Percentiles rank a stretch among this genome's conserved stretches.
Evolutionary conservation across 2,329 filamentous ascomycete genomes (phyloP).

Genomic region (Neocatenulostroma microsporum): DNA sequence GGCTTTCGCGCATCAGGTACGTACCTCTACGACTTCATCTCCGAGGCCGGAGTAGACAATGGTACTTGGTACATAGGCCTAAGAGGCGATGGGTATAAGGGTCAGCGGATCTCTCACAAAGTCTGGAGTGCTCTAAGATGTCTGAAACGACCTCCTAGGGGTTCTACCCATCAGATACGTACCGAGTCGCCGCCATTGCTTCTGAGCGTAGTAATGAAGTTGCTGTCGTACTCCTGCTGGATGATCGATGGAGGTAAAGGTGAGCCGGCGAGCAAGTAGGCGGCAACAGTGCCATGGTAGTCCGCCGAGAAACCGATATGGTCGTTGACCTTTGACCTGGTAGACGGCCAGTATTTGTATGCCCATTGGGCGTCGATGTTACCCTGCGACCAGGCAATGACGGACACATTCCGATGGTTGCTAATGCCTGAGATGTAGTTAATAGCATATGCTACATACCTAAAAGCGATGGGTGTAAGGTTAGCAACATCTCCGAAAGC

Average conservation of each 20-base stretch:
- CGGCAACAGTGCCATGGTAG: constrained; percentile 43
- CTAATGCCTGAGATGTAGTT: constrained; percentile 46
- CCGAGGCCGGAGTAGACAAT: constrained; percentile 43
- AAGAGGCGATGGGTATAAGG: too few species aligned
- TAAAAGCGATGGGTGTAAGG: too few species aligned
- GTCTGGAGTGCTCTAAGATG: too few species aligned
- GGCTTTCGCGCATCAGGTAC: too few species aligned
- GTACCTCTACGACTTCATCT: constrained; percentile 48
- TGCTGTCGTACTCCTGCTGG: constrained; percentile 42
- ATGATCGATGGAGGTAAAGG: constrained; percentile 33
- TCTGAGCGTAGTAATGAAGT: constrained; percentile 39
- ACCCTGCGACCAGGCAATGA: constrained; percentile 52
- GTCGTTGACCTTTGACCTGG: constrained; percentile 39
- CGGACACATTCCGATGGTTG: constrained; percentile 31
- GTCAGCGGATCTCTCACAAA: too few species aligned
- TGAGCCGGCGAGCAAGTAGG: constrained; percentile 27
- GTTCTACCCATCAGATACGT: too few species aligned
- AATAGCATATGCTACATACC: constrained; percentile 52
- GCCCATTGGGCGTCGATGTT: constrained; percentile 50
- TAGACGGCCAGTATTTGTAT: constrained; percentile 51
- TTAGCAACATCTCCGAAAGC: too few species aligned
- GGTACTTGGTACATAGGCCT: constrained; percentile 51
- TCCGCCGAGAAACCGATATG: constrained; percentile 48
- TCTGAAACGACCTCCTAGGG: too few species aligned
- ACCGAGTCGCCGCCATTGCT: constrained; percentile 40